These are phyloP conservation scores for Candida ovalis DNA, from an alignment of 805 yeast genomes.

Conservation along the genomic window DNA sequence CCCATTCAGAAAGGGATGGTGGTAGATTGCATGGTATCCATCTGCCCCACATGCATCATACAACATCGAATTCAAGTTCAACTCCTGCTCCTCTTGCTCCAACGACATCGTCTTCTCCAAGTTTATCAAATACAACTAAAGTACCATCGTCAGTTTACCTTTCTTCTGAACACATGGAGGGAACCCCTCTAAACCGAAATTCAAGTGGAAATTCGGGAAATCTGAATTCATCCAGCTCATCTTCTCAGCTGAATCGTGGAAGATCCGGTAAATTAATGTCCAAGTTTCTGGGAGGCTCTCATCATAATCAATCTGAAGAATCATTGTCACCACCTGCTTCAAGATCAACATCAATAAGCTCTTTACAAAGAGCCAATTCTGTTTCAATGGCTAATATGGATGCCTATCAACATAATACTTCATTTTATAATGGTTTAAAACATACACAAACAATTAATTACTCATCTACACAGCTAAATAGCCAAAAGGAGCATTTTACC, in stretches of 20 bases:
- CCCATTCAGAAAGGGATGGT: background rate
- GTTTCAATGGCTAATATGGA: conserved; percentile 20
- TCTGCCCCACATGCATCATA: conserved; percentile 1
- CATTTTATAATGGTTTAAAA: conserved; percentile 14
- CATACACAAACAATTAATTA: conserved; percentile 27
- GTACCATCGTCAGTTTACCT: background rate
- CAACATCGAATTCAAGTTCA: background rate
- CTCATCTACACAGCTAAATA: conserved; percentile 17
- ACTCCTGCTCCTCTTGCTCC: background rate
- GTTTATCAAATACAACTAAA: background rate
- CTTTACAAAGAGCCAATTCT: conserved; percentile 20
- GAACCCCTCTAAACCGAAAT: background rate
- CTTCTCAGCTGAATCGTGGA: conserved; percentile 15
- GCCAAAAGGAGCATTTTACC: conserved; percentile 24
- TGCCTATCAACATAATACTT: conserved; percentile 9
- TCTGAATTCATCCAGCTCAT: background rate
- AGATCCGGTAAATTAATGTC: conserved; percentile 20
- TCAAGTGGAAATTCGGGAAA: background rate
- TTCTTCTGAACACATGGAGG: background rate
- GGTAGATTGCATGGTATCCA: background rate
- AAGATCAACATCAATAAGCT: conserved; percentile 16
- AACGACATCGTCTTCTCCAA: background rate
- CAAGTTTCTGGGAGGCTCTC: conserved; percentile 15
- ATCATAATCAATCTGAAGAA: conserved; percentile 14
- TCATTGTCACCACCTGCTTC: conserved; percentile 22